phyloP scores from a whole-genome alignment of 225 moss, liverwort and hornwort genomes.

The Climacium dendroides region DNA sequence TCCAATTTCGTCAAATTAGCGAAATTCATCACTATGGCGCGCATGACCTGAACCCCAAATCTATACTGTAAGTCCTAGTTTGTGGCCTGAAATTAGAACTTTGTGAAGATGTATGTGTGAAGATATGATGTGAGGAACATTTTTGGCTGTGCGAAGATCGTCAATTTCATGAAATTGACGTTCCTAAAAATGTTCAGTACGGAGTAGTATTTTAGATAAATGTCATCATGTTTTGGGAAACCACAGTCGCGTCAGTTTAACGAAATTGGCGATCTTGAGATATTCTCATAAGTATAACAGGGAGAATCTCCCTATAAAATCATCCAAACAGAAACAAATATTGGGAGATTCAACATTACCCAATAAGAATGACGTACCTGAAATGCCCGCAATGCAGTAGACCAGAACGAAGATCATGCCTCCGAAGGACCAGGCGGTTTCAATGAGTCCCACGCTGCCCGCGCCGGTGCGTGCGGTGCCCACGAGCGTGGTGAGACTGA shows the following conservation, averaged over 20 bases:
- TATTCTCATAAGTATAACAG: background rate
- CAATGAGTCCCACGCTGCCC: background rate
- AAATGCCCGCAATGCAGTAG: constrained; percentile 29
- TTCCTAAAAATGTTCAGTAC: background rate
- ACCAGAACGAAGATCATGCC: constrained; percentile 31
- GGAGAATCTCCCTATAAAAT: background rate
- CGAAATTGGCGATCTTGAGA: background rate
- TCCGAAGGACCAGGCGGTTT: constrained; percentile 23
- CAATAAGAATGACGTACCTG: background rate
- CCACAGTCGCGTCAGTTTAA: background rate
- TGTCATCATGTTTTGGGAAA: background rate
- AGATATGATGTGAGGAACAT: background rate
- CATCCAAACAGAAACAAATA: background rate
- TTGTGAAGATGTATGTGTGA: background rate
- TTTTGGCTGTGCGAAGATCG: background rate
- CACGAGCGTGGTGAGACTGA: constrained; percentile 12
- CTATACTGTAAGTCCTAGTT: background rate
- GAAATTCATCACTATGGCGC: too few relatives aligned
- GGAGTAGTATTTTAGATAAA: background rate
- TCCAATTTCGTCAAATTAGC: too few relatives aligned
- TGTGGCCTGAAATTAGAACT: background rate
- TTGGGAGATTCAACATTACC: background rate
- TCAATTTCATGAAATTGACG: too few relatives aligned
- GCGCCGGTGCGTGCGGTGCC: background rate
- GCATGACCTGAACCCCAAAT: background rate